Conservation (phyloP, 2,329 filamentous ascomycete genomes). For the Pseudocercospora fijiensis region DNA sequence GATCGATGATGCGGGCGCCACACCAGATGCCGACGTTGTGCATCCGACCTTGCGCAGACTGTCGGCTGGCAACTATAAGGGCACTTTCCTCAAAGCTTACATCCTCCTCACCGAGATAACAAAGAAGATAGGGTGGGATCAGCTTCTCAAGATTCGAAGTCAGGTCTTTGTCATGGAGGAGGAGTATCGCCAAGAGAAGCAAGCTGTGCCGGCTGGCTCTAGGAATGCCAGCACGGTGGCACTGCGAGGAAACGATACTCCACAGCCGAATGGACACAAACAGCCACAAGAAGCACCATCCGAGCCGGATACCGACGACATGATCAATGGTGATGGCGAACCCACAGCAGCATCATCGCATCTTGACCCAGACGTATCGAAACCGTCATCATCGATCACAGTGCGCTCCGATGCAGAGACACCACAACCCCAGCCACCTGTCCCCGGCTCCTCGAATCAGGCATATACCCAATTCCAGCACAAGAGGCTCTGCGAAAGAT, state of each 20-base stretch:
- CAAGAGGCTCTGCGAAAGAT: constrained; percentile 94
- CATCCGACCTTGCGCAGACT: constrained; percentile 83
- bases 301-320: constrained; percentile 37
- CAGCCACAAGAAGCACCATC: constrained; percentile 41
- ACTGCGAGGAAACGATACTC: constrained; percentile 66
- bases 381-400: constrained; percentile 38
- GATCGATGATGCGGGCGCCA: constrained; percentile 82
- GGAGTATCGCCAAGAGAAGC: constrained; percentile 88
- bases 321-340: constrained; percentile 32
- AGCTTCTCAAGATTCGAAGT: constrained; percentile 88
- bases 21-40: constrained; percentile 77
- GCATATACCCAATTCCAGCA: constrained; percentile 90
- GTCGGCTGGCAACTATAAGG: constrained; percentile 84
- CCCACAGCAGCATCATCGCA: constrained; percentile 34
- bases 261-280: constrained; percentile 47
- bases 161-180: constrained; percentile 99
- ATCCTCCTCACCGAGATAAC: constrained; percentile 93
- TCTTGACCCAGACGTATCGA: constrained; percentile 38
- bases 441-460: constrained; percentile 61
- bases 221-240: constrained; percentile 78
- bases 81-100: constrained; percentile 94
- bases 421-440: constrained; percentile 33
- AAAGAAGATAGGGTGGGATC: constrained; percentile 95
- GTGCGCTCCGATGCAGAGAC: constrained; percentile 36
- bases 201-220: constrained; percentile 49